Evolutionary conservation across 352 stramenopile genomes (phyloP).

Genomic region (Pythium dissimile): DNA sequence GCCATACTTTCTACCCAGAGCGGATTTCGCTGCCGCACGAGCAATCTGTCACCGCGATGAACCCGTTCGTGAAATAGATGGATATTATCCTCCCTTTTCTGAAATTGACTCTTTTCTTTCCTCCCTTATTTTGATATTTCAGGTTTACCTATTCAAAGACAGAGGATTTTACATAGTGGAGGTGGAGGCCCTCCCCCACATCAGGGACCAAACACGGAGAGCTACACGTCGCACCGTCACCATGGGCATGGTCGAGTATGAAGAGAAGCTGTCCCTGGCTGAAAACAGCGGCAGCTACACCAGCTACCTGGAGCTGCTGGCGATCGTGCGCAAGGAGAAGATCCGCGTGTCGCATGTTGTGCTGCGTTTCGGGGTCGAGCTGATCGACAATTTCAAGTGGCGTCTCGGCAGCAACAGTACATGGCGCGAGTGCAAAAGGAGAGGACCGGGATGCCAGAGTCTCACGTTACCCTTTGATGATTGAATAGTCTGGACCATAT

Average conservation of each 20-base stretch:
- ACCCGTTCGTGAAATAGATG: constrained; percentile 16
- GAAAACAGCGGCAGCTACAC: constrained; percentile 25
- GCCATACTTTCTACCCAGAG: constrained; percentile 84
- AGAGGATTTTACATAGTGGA: not conserved
- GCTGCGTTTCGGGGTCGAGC: constrained; percentile 27
- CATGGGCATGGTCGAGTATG: constrained; percentile 32
- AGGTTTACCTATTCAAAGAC: not conserved
- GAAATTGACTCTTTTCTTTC: not conserved
- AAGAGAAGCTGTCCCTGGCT: constrained; percentile 27
- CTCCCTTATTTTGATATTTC: not conserved
- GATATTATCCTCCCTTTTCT: constrained; percentile 2
- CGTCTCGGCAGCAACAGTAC: constrained; percentile 30
- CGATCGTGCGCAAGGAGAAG: constrained; percentile 39
- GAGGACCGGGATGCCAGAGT: not conserved
- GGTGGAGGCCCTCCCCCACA: not conserved
- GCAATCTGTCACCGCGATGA: constrained; percentile 16
- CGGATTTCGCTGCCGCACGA: constrained; percentile 63
- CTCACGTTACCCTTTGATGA: not conserved
- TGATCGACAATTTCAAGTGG: constrained; percentile 36
- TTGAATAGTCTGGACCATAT: constrained; percentile 30
- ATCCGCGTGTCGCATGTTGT: constrained; percentile 26
- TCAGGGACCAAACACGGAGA: not conserved
- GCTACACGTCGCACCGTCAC: not conserved
- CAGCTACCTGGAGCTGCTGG: constrained; percentile 30
- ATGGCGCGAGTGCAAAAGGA: not conserved